phyloP scores from a whole-genome alignment of 2,329 filamentous ascomycete genomes.

The Ilyonectria destructans region DNA sequence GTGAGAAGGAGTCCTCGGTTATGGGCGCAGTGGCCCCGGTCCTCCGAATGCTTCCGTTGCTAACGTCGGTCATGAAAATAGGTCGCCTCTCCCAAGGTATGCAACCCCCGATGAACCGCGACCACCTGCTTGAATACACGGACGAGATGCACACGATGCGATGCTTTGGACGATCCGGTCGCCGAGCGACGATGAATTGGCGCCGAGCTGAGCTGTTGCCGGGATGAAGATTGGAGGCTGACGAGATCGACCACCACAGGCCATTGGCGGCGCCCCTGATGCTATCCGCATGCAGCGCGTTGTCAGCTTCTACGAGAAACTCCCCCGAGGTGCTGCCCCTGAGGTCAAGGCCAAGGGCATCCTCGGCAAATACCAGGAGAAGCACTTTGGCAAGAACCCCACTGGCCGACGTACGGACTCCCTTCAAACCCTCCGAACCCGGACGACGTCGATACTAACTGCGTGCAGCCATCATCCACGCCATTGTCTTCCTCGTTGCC shows the following conservation, averaged over 20 bases:
- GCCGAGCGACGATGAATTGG: constrained; percentile 34
- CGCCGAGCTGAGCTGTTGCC: constrained; percentile 12
- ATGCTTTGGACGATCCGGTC: constrained; percentile 28
- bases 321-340: constrained; percentile 92
- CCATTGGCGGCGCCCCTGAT: constrained; percentile 94
- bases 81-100: constrained; percentile 89
- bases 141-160: constrained; percentile 35
- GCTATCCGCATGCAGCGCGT: constrained; percentile 98
- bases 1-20: constrained; percentile 66
- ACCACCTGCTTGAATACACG: constrained; percentile 21
- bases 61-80: constrained; percentile 60
- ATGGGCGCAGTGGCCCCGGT: constrained; percentile 45
- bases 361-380: constrained; percentile 88
- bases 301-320: constrained; percentile 98
- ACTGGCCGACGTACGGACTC: constrained; percentile 84
- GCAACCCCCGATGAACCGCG: constrained; percentile 55
- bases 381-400: constrained; percentile 96
- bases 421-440: constrained; percentile 44
- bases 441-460: constrained; percentile 34
- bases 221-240: constrained; percentile 51
- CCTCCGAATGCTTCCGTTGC: constrained; percentile 54
- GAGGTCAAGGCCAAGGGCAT: constrained; percentile 86
- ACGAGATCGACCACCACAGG: constrained; percentile 69
- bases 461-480: constrained; percentile 85
- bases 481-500: constrained; percentile 82